These are phyloP conservation scores for Euphorbia lathyris DNA, from an alignment of 345 rosid genomes.

Conservation along the genomic window DNA sequence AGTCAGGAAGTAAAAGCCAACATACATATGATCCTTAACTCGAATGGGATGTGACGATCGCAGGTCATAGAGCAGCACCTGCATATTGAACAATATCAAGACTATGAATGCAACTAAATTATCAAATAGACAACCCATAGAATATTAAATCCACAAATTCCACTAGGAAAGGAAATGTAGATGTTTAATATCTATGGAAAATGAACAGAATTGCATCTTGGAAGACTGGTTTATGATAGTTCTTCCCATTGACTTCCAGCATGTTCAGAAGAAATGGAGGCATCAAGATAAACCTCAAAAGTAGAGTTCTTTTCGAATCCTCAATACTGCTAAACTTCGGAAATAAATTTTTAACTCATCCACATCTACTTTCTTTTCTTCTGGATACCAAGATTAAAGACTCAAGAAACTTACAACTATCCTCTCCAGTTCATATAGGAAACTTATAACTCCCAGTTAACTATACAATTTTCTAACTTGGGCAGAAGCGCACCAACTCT, in stretches of 20 bases:
- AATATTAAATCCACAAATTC: background rate
- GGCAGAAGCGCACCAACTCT: no score
- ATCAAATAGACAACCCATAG: background rate
- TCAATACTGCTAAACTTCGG: no score
- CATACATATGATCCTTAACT: constrained; percentile 95
- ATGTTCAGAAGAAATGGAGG: no score
- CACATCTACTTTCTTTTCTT: no score
- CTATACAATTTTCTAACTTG: background rate
- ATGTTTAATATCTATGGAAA: background rate
- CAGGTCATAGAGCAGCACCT: constrained; percentile 91
- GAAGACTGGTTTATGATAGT: background rate
- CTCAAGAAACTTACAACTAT: no score
- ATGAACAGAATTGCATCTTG: background rate
- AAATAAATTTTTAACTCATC: no score
- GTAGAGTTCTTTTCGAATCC: no score
- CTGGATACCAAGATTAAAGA: no score
- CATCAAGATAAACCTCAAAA: no score
- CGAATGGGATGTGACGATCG: constrained; percentile 76
- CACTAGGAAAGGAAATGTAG: background rate
- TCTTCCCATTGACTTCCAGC: no score
- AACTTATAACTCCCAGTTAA: background rate
- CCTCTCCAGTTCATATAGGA: no score
- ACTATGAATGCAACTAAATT: background rate
- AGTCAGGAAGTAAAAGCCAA: constrained; percentile 8
- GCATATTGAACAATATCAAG: constrained; percentile 22